Evolutionary conservation across 1,139 yeast genomes (phyloP).

Genomic region (Debaryomyces nepalensis): DNA sequence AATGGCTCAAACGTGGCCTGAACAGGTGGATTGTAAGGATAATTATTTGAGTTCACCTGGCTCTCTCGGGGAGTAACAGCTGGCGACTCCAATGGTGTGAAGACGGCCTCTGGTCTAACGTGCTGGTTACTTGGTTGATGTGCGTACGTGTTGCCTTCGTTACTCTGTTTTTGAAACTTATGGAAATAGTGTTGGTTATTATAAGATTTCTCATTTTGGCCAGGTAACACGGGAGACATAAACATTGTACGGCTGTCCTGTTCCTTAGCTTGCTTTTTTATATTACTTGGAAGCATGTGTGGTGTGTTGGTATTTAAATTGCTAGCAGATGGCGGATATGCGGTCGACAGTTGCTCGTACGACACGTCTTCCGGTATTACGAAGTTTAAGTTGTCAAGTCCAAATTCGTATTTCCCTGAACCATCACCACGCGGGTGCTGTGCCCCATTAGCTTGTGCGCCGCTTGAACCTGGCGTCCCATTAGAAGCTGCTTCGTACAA

Average conservation of each 20-base stretch:
- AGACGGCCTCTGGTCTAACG: constrained; percentile 54
- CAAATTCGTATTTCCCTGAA: constrained; percentile 26
- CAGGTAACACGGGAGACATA: constrained; percentile 47
- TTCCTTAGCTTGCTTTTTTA: constrained; percentile 13
- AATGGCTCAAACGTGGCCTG: constrained; percentile 50
- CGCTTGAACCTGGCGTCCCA: constrained; percentile 1
- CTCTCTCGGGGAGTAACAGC: constrained; percentile 68
- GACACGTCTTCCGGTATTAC: constrained; percentile 35
- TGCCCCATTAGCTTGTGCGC: background rate
- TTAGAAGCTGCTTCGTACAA: constrained; percentile 25
- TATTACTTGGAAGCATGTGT: constrained; percentile 30
- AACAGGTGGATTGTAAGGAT: constrained; percentile 29
- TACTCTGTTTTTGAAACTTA: constrained; percentile 27
- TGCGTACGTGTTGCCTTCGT: constrained; percentile 15
- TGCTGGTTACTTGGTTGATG: constrained; percentile 31
- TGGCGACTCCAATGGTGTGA: constrained; percentile 79
- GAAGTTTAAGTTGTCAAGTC: constrained; percentile 33
- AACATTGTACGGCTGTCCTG: constrained; percentile 23
- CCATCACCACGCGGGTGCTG: constrained; percentile 12
- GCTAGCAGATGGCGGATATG: constrained; percentile 37
- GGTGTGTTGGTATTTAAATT: constrained; percentile 33
- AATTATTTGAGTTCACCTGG: constrained; percentile 27
- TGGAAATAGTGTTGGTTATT: constrained; percentile 51
- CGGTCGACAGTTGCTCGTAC: constrained; percentile 31
- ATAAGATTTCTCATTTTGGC: constrained; percentile 49